Conservation (phyloP, 1,284 basidiomycete species). For the Boletus smithii region DNA sequence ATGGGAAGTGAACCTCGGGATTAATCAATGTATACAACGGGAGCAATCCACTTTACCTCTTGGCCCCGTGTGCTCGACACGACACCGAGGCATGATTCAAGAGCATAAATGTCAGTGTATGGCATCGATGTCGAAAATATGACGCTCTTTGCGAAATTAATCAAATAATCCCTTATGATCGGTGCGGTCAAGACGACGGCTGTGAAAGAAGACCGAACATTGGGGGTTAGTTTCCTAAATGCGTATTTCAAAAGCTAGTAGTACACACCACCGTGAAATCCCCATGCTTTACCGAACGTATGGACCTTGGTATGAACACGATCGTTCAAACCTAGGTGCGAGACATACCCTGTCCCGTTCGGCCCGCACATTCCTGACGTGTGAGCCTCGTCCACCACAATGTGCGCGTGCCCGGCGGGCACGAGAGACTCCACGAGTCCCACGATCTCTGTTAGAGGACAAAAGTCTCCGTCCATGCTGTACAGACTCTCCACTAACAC, state of each 20-base stretch:
- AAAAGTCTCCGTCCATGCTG: slow-evolving; percentile 64
- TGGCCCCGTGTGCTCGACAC: slow-evolving; percentile 15
- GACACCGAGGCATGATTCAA: slow-evolving; percentile 31
- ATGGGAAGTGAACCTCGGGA: background rate
- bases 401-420: slow-evolving; percentile 33
- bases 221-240: background rate
- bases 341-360: slow-evolving; percentile 44
- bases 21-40: background rate
- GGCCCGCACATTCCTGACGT: slow-evolving; percentile 44
- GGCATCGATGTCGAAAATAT: slow-evolving; percentile 53
- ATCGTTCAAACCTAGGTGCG: slow-evolving; percentile 35
- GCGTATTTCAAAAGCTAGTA: slow-evolving; percentile 20
- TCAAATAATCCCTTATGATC: slow-evolving; percentile 48
- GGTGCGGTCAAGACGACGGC: slow-evolving; percentile 51
- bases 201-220: slow-evolving; percentile 16
- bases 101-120: slow-evolving; percentile 44
- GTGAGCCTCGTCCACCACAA: slow-evolving; percentile 57
- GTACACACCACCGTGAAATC: slow-evolving; percentile 68
- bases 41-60: slow-evolving; percentile 16
- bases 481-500: slow-evolving; percentile 59
- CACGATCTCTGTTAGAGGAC: slow-evolving; percentile 47
- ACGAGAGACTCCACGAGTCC: slow-evolving; percentile 35
- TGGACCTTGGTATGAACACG: slow-evolving; percentile 47
- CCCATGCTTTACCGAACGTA: slow-evolving; percentile 54
- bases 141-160: slow-evolving; percentile 60